Conservation (phyloP, 768 basidiomycete species). For the Tubosaeta sp. region DNA sequence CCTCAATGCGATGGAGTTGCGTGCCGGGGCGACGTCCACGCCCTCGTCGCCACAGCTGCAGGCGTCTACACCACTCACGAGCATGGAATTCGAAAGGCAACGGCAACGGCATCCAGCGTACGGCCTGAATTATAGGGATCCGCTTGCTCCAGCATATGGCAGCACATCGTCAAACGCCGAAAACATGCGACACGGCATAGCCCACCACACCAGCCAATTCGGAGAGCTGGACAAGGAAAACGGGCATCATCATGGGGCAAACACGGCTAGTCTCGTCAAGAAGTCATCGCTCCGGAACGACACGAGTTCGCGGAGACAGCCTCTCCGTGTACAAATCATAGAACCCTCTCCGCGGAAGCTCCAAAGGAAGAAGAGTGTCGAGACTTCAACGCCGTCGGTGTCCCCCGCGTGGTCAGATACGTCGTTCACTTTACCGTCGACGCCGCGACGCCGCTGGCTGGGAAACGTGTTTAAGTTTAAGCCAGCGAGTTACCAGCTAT, state of each 20-base stretch:
- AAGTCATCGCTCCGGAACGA: conserved; percentile 43
- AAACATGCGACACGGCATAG: neutral
- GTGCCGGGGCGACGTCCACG: conserved; percentile 30
- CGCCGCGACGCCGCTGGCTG: conserved; percentile 71
- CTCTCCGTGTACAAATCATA: conserved; percentile 48
- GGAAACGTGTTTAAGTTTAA: conserved; percentile 86
- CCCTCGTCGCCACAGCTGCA: conserved; percentile 16
- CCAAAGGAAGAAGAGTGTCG: conserved; percentile 20
- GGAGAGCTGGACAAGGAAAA: conserved; percentile 61
- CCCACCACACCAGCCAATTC: conserved; percentile 9
- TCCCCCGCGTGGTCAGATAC: conserved; percentile 46
- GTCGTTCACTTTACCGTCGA: conserved; percentile 40
- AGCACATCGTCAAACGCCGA: conserved; percentile 9
- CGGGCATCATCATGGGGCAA: conserved; percentile 1
- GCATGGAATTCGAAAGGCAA: conserved; percentile 20
- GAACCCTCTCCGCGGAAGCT: conserved; percentile 44
- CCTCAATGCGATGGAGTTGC: conserved; percentile 66
- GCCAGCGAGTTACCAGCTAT: conserved; percentile 53
- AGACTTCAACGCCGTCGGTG: conserved; percentile 17
- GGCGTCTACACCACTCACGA: conserved; percentile 9
- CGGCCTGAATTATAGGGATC: conserved; percentile 32
- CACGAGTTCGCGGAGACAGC: conserved; percentile 11
- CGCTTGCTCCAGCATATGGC: conserved; percentile 24
- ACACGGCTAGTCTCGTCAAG: conserved; percentile 26
- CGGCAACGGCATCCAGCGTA: conserved; percentile 5